Base-by-base conservation (phyloP, 305 asterid species). In the Solanum chacoense region DNA sequence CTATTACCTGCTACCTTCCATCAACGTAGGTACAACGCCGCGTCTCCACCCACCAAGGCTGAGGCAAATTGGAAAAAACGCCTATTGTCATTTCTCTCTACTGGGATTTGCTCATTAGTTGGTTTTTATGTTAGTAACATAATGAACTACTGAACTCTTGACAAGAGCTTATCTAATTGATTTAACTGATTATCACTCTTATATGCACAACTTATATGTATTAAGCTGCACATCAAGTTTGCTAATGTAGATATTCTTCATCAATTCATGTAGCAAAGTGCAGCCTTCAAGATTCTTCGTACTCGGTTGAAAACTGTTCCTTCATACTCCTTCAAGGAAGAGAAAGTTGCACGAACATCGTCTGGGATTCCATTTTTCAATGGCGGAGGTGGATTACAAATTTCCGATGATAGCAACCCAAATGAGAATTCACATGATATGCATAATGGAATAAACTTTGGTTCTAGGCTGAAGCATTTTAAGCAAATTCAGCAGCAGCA, bases 401-500 rank as follows among this genome's bases (percentile, higher is more conserved):
- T 91, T 84, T 91, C 91, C 3, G 96, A 92, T 88, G 98, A 95
- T 88, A 96, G 94, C 80, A 95, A 91, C 65, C 18, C 85, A 78
- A 91, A 80, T 84, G 95, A 92, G 78, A 95, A 91, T 91, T 91
- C 94, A 35, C 88, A 50, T 75, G 91, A 81, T 65, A 88, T 86
- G 87, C 93, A 91, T 8, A 92, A 92, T 7, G 98, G 95, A 80
- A 94, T 95, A 78, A 93, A 96, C 94, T 96, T 98, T 45, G 86
- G 90, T 69, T 93, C 97, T 42, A 92, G 92, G 92, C 92, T 95
- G 90, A 94, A 93, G 91, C 96, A 94, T 90, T 96, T 98, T 91
- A 94, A 93, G 87, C 93, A 91, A 74, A 96, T 95, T 90, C 99
- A 98, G 92, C 94, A 90, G 89, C 96, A 91, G 93, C 99, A 96